Base-by-base conservation (phyloP, 2,329 filamentous ascomycete genomes). In the Setomelanomma holmii region DNA sequence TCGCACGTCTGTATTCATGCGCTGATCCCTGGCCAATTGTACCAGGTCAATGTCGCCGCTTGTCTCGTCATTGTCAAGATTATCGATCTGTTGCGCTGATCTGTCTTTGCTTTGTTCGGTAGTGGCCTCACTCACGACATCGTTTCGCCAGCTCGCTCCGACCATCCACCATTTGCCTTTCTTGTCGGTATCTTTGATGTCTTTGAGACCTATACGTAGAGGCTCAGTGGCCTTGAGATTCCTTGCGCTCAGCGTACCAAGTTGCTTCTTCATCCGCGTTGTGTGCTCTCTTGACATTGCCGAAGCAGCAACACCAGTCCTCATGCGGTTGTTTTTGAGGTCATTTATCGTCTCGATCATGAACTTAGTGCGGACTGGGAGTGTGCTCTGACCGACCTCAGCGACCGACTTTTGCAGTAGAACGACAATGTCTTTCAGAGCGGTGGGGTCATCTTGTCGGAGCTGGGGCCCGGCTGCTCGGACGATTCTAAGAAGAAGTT, bases 151-250 rank as follows among this genome's bases (percentile, higher is more conserved):
- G 74, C 92, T 96, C n/a, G 95, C 93, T 45, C 95, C 95, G 4
- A 98, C 90, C 17, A 98, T 85, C 95, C 95, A 99, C 95, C 95
- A 99, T 78, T 96, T 97, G 1, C 95, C 95, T 69, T 88, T 90
- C 70, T 89, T 93, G 35, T 93, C 89, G 0, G 89, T 88, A 56
- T 93, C 86, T 57, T 86, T 86, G 45, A 99, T 90, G 67, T 99
- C 95, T 33, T 84, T 81, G 4, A 97, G 81, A 10, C 89, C 87
- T 51, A 97, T 87, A 7, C 91, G 86, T 53, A 99, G 82, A 4
- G 95, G 91, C 54, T 96, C 90, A 3, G 85, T 88, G 6, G 88
- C 87, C 59, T 91, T 91, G 52, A 89, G 79, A 53, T 80, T 84
- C 66, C 84, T 79, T 10, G 79, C 76, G 68, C 90, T 95, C 33